Evolutionary conservation across 257 asterid genomes (phyloP).

Genomic region (Solanum bukasovii): DNA sequence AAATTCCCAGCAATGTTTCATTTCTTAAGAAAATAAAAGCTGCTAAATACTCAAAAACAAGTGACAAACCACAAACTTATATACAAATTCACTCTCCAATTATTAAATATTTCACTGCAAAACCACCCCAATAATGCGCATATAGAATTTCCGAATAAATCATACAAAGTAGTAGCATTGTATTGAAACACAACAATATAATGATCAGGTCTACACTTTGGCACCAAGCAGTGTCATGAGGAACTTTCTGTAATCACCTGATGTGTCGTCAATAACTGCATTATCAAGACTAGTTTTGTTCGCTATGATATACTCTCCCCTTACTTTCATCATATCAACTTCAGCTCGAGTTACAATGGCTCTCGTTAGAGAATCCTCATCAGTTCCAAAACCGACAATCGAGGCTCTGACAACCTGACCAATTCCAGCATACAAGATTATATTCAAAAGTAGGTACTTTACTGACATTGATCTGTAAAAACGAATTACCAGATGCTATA

Average conservation of each 20-base stretch:
- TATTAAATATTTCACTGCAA: background rate
- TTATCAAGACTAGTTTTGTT: conserved; percentile 37
- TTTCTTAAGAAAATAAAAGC: background rate
- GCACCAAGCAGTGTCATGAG: conserved; percentile 64
- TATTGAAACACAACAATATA: background rate
- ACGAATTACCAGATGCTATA: background rate
- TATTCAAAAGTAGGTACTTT: background rate
- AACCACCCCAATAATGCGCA: background rate
- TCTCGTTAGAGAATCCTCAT: conserved; percentile 67
- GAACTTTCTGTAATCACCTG: conserved; percentile 75
- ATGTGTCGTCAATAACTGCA: conserved; percentile 63
- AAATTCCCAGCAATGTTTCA: background rate
- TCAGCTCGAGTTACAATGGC: conserved; percentile 64
- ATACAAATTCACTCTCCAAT: background rate
- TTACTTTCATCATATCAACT: conserved; percentile 54
- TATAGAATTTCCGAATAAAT: background rate
- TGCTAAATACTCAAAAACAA: background rate
- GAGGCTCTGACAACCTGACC: conserved; percentile 54
- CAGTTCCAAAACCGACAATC: conserved; percentile 64
- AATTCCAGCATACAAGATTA: background rate
- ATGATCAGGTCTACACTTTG: conserved; percentile 15
- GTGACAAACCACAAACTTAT: background rate
- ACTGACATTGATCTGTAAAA: background rate
- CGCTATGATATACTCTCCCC: conserved; percentile 39
- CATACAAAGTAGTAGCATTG: background rate